phyloP scores from a whole-genome alignment of 1,139 yeast genomes.

The Saccharomyces hybrid region DNA sequence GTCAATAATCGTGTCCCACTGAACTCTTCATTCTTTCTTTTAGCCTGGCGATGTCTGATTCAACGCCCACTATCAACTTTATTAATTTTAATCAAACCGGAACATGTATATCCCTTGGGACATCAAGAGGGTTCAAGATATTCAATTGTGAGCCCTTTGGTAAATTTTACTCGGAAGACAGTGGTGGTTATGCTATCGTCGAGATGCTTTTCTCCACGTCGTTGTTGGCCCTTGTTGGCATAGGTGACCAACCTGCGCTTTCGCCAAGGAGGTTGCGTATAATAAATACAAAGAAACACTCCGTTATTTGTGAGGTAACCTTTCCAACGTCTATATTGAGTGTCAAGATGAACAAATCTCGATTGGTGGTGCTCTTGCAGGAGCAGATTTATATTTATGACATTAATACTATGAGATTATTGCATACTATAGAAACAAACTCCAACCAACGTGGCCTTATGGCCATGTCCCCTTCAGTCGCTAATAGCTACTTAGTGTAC shows the following conservation, averaged over 20 bases:
- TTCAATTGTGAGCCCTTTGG: slow-evolving; percentile 90
- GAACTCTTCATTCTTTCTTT: not conserved
- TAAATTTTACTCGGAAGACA: slow-evolving; percentile 53
- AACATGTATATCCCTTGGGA: slow-evolving; percentile 78
- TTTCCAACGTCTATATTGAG: slow-evolving; percentile 78
- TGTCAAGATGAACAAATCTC: slow-evolving; percentile 66
- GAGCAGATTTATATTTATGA: slow-evolving; percentile 88
- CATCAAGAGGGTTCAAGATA: slow-evolving; percentile 68
- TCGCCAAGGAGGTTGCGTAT: slow-evolving; percentile 78
- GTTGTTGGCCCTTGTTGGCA: slow-evolving; percentile 75
- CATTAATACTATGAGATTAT: slow-evolving; percentile 73
- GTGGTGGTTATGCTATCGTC: slow-evolving; percentile 60
- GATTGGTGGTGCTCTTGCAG: slow-evolving; percentile 70
- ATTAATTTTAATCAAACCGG: slow-evolving; percentile 86
- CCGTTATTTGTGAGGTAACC: slow-evolving; percentile 72
- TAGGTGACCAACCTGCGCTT: slow-evolving; percentile 72
- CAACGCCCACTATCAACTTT: slow-evolving; percentile 20
- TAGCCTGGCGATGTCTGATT: slow-evolving; percentile 12
- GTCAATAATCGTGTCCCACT: not conserved
- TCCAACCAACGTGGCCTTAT: slow-evolving; percentile 51
- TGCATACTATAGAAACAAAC: slow-evolving; percentile 81
- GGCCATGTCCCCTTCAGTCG: slow-evolving; percentile 59
- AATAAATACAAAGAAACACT: slow-evolving; percentile 69
- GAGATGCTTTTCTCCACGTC: slow-evolving; percentile 93
- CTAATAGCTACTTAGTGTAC: slow-evolving; percentile 67